Percentiles rank a stretch among this genome's conserved stretches.
phyloP scores from a whole-genome alignment of 148 eudicot species.

The Heliosperma pusillum region DNA sequence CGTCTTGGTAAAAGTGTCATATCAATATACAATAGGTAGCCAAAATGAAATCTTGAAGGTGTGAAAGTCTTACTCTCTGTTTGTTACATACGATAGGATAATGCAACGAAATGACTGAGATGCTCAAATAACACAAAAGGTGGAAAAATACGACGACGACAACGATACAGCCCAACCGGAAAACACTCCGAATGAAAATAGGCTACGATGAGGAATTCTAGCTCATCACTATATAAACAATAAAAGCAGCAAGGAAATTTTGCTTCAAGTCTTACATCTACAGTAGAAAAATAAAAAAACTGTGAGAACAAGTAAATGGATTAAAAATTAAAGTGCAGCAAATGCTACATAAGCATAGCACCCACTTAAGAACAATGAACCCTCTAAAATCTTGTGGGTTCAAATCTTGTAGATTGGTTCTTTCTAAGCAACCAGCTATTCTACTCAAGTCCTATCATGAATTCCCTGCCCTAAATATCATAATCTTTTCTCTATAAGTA shows the following conservation, averaged over 20 bases:
- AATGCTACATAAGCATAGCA: slow-evolving; percentile 28
- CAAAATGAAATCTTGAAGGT: too few relatives aligned
- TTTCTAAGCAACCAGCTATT: slow-evolving; percentile 31
- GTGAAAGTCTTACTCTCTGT: too few relatives aligned
- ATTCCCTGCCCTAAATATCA: slow-evolving; percentile 25
- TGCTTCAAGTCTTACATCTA: background rate
- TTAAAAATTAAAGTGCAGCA: slow-evolving; percentile 2
- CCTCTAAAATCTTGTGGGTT: slow-evolving; percentile 41
- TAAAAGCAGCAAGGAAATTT: background rate
- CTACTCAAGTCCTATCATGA: slow-evolving; percentile 21
- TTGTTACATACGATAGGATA: too few relatives aligned
- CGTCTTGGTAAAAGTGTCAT: too few relatives aligned
- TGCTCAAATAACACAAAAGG: too few relatives aligned
- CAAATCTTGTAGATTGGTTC: slow-evolving; percentile 37
- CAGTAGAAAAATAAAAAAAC: background rate
- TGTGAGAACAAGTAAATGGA: slow-evolving; percentile 5
- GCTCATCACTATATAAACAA: too few relatives aligned
- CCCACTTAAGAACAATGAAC: slow-evolving; percentile 33
- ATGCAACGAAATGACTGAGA: too few relatives aligned
- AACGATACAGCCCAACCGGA: too few relatives aligned
- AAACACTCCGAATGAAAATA: too few relatives aligned
- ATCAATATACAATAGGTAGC: too few relatives aligned
- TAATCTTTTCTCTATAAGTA: slow-evolving; percentile 29
- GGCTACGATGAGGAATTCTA: too few relatives aligned
- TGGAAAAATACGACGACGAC: too few relatives aligned